phyloP scores from a whole-genome alignment of 306 rosid genomes.

The Acacia confusa region DNA sequence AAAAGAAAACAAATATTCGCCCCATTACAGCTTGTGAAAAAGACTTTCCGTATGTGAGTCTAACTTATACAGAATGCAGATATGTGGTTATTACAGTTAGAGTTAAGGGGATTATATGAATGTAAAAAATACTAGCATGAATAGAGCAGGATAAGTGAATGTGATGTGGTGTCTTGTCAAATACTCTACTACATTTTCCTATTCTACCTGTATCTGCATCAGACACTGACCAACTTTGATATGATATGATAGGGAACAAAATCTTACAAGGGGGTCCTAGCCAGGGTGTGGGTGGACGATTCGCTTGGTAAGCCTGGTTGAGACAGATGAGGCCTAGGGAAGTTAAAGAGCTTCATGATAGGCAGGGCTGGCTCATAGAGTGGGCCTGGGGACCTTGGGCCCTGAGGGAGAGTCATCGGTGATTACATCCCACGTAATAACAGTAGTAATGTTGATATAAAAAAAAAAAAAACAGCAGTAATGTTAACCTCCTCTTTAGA shows the following conservation, averaged over 20 bases:
- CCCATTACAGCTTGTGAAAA: conserved; percentile 50
- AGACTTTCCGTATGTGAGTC: conserved; percentile 34
- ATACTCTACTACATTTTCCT: background rate
- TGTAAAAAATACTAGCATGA: no score
- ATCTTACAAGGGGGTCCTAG: background rate
- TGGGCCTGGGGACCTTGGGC: background rate
- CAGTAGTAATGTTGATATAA: background rate
- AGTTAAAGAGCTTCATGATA: background rate
- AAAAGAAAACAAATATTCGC: conserved; percentile 5
- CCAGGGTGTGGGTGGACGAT: background rate
- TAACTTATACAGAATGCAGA: background rate
- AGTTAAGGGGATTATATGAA: background rate
- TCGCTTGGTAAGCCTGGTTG: background rate
- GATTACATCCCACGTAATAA: background rate
- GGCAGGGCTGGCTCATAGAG: background rate
- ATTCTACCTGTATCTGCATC: background rate
- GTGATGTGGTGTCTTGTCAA: background rate
- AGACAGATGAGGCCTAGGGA: background rate
- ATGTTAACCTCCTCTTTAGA: no score
- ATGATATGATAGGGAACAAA: background rate
- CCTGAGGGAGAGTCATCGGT: background rate
- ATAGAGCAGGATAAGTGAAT: background rate
- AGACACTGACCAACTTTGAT: conserved; percentile 7
- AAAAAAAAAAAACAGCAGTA: no score
- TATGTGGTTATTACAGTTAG: background rate